These are phyloP conservation scores for Lasiosphaeris hirsuta DNA, from an alignment of 495 filamentous ascomycete species.

Conservation along the genomic window DNA sequence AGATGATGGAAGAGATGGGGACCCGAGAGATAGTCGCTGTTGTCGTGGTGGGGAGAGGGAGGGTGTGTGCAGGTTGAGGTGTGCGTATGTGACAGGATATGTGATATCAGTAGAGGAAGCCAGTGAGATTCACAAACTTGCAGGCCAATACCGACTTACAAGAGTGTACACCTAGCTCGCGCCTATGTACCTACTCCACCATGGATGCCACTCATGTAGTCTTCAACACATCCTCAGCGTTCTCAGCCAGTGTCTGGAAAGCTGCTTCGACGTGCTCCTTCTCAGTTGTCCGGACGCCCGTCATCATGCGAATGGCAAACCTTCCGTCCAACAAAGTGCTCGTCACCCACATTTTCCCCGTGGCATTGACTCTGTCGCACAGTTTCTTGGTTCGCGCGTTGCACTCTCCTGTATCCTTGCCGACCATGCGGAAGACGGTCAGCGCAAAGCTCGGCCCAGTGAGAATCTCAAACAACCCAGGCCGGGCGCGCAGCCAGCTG, in stretches of 20 bases:
- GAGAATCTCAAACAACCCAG: conserved; percentile 75
- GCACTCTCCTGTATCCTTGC: conserved; percentile 41
- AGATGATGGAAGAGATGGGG: too few species aligned
- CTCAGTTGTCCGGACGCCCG: conserved; percentile 61
- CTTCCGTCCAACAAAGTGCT: conserved; percentile 70
- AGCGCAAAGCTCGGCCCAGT: conserved; percentile 74
- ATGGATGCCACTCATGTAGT: too few species aligned
- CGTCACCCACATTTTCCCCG: conserved; percentile 82
- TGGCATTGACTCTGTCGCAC: conserved; percentile 70
- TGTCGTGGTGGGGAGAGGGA: too few species aligned
- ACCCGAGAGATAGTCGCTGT: too few species aligned
- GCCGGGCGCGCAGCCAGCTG: conserved; percentile 48
- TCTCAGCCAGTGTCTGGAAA: conserved; percentile 73
- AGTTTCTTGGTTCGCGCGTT: conserved; percentile 73
- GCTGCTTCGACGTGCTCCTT: conserved; percentile 68
- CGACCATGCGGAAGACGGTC: conserved; percentile 65
- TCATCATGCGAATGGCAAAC: conserved; percentile 80
- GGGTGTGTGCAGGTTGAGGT: too few species aligned
- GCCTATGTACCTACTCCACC: too few species aligned
- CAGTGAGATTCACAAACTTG: too few species aligned
- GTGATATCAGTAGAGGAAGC: too few species aligned
- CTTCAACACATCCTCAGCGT: conserved; percentile 54
- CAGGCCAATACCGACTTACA: too few species aligned
- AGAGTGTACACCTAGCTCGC: too few species aligned
- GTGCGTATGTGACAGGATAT: too few species aligned